Evolutionary conservation across 2,329 filamentous ascomycete species (phyloP).

Genomic region (Aspergillus ochraceoroseus): DNA sequence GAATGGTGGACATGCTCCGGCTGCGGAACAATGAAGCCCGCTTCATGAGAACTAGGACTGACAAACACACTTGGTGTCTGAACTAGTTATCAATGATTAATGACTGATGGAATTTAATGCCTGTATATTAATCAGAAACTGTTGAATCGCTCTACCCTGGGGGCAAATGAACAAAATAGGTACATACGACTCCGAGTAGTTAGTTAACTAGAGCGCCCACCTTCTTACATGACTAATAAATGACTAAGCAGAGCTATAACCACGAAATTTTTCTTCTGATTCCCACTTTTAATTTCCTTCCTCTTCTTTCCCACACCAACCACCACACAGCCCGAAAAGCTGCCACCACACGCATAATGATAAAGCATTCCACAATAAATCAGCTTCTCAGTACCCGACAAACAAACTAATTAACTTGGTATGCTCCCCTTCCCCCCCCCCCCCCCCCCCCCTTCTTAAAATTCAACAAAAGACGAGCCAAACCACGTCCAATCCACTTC

Average conservation of each 20-base stretch:
- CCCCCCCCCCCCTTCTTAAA: not conserved
- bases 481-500: conserved; percentile 12
- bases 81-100: no score
- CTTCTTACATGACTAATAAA: conserved; percentile 1
- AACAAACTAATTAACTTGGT: conserved; percentile 5
- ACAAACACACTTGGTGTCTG: no score
- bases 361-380: no score
- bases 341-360: not conserved
- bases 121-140: no score
- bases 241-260: conserved; percentile 9
- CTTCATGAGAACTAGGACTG: conserved; percentile 35
- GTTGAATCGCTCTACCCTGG: no score
- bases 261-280: conserved; percentile 1
- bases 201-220: no score
- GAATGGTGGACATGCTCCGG: conserved; percentile 61
- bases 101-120: no score
- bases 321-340: not conserved
- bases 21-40: conserved; percentile 56
- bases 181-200: no score
- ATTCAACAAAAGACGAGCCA: not conserved
- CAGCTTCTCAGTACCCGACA: not conserved
- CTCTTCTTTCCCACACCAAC: not conserved
- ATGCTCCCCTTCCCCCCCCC: conserved; percentile 1
- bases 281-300: conserved; percentile 5
- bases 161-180: no score